Evolutionary conservation across 2,329 filamentous ascomycete species (phyloP), one percentile per base, ranked within the genome.

Genomic region (Ascochyta koolunga): DNA sequence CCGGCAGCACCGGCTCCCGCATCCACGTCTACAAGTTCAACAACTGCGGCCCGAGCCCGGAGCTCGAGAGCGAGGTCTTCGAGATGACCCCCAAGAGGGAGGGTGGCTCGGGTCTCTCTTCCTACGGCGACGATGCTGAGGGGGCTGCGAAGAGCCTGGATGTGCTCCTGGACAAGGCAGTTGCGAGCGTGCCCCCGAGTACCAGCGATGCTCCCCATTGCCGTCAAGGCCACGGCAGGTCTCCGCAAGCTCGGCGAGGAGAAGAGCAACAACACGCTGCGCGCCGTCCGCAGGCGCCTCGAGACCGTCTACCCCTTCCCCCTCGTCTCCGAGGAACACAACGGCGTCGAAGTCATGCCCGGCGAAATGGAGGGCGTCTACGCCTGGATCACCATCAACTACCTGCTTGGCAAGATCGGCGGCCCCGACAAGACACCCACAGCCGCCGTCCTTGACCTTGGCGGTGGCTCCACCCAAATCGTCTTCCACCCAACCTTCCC

Each of bases 21-120:
- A 97, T 99, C 73, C 96, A 99, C 80, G 92, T 98, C 55, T 99
- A 97, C 83, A 90, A 92, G 73, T 99, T 98, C 85, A 98, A 98
- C 83, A 98, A 98, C 80, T 99, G 93, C 79, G 95, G 93, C 11
- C 79, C 91, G 7, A 93, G 93, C n/a, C 95, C 95, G 22, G 93
- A 97, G 78, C 85, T 99, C 44, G 95, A 99, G 78, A 81, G 87
- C 71, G 95, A 99, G 74, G 84, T 90, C 54, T 99, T 99, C 78
- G 88, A 93, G 80, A 92, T 93, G 89, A 98, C 93, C 10, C 87
- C 90, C 73, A 93, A 91, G 83, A 87, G 84, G 64, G 84, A 90
- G 48, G 91, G 92, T 57, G 80, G 95, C 79, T 86, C 85, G 19
- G 87, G 87, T 19, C 80, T 99, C 66, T 97, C 92, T 73, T 89